Evolutionary conservation across 2,329 filamentous ascomycete species (phyloP), one percentile per base, ranked within the genome.

Genomic region (Xylariaceae sp.): DNA sequence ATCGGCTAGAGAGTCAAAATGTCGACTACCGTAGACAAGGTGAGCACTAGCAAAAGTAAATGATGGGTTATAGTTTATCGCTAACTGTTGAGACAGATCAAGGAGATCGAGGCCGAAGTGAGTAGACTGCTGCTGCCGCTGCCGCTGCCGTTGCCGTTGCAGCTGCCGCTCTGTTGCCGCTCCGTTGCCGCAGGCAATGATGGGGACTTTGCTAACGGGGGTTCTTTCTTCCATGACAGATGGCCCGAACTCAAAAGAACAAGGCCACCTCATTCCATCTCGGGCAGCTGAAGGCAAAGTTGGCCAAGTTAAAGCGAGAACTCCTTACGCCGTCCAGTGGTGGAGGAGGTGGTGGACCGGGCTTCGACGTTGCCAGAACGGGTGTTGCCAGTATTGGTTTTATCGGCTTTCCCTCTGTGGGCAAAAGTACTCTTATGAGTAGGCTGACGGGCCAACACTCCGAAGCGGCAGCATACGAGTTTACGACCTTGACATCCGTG

Each of bases 1-100:
- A 47, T 26, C 35, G n/a, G 34, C 7, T 41, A 66, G 19, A 19
- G 19, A 19, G 70, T 71, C 78, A 88, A 73, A 68, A 97, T 97
- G 94, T 81, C 92, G 80, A 97, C 92, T 58, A 97, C 92, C 42
- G 91, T 96, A 72, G 92, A 97, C 68, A 97, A 97, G 87, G 90
- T 89, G 71, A 64, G 80, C 67, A 39, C 44, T 29, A 44, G 48
- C 51, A 55, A 51, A 44, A 56, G 19, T 52, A 54, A 50, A 52
- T 46, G 32, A 37, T 12, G 48, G 50, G 62, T 49, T 45, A 32
- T 52, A 37, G 19, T 29, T 32, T 12, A 11, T 31, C 6, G 69
- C 74, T 76, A 65, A 74, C 65, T 51, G 55, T 48, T 59, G 57
- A 63, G 19, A 71, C 68, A 94, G 89, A 96, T 97, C 81, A 96